Conservation (phyloP, 495 filamentous ascomycete species). For the Trypethelium eluteriae region DNA sequence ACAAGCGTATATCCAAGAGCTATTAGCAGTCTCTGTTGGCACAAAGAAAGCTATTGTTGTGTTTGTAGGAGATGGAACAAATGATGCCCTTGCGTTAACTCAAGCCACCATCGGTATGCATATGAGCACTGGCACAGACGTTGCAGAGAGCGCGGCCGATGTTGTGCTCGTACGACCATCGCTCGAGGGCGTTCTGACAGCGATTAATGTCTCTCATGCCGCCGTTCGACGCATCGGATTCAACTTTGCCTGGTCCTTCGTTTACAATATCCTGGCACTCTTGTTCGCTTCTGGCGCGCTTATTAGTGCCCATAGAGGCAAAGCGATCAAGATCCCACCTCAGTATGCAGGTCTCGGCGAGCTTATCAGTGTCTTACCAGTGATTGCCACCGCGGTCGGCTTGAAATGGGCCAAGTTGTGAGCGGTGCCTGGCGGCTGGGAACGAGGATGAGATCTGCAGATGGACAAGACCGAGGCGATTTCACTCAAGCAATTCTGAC, state of each 20-base stretch:
- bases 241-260: constrained; percentile 66
- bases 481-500: no score
- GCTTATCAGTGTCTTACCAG: constrained; percentile 68
- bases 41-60: constrained; percentile 41
- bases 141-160: constrained; percentile 62
- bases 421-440: no score
- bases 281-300: constrained; percentile 65
- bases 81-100: constrained; percentile 68
- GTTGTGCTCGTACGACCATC: constrained; percentile 55
- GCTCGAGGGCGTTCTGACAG: constrained; percentile 50
- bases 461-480: no score
- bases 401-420: no score
- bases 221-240: constrained; percentile 52
- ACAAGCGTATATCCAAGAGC: constrained; percentile 48
- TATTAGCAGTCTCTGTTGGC: constrained; percentile 22
- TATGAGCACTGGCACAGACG: constrained; percentile 53
- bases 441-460: no score
- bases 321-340: constrained; percentile 54
- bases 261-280: constrained; percentile 69
- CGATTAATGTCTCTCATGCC: constrained; percentile 52
- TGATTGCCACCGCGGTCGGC: constrained; percentile 38
- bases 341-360: constrained; percentile 70
- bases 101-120: constrained; percentile 68
- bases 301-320: constrained; percentile 28
- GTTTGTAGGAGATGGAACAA: constrained; percentile 74